Evolutionary conservation across 2,329 filamentous ascomycete species (phyloP).

Genomic region (Fusarium torulosum): DNA sequence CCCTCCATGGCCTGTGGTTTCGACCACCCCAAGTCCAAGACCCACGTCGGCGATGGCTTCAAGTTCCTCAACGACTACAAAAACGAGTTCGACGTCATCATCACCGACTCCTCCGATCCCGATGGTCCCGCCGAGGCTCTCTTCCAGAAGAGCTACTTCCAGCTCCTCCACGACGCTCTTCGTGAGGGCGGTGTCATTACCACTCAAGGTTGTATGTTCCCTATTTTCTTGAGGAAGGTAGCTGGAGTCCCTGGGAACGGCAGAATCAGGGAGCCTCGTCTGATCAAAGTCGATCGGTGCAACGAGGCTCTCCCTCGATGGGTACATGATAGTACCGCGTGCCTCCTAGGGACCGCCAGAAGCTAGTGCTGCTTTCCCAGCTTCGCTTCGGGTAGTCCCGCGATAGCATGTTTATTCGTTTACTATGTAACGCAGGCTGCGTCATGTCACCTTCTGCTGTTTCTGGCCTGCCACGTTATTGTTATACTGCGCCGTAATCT

Average conservation of each 20-base stretch:
- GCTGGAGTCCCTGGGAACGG: constrained; percentile 54
- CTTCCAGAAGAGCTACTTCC: constrained; percentile 99
- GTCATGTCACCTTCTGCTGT: constrained; percentile 34
- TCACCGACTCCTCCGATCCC: constrained; percentile 97
- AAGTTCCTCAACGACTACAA: constrained; percentile 98
- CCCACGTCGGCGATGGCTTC: constrained; percentile 96
- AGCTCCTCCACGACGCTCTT: constrained; percentile 90
- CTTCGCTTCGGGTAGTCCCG: constrained; percentile 56
- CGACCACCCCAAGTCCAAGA: constrained; percentile 92
- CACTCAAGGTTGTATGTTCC: constrained; percentile 99
- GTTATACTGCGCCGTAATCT: constrained; percentile 26
- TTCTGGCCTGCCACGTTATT: constrained; percentile 37
- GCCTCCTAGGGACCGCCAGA: constrained; percentile 53
- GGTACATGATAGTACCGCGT: constrained; percentile 43
- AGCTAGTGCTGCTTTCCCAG: constrained; percentile 58
- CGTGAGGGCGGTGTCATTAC: constrained; percentile 97
- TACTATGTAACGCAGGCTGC: constrained; percentile 28
- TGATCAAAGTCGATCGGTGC: constrained; percentile 39
- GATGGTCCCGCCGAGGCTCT: constrained; percentile 96
- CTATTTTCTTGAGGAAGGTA: constrained; percentile 66
- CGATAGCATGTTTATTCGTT: constrained; percentile 44
- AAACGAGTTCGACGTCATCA: constrained; percentile 98
- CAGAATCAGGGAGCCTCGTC: constrained; percentile 44
- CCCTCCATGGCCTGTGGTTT: constrained; percentile 94
- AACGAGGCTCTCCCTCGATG: constrained; percentile 43